These are phyloP conservation scores for Sphagnum tenellum DNA, from an alignment of 225 moss, liverwort and hornwort species.

Conservation along the genomic window DNA sequence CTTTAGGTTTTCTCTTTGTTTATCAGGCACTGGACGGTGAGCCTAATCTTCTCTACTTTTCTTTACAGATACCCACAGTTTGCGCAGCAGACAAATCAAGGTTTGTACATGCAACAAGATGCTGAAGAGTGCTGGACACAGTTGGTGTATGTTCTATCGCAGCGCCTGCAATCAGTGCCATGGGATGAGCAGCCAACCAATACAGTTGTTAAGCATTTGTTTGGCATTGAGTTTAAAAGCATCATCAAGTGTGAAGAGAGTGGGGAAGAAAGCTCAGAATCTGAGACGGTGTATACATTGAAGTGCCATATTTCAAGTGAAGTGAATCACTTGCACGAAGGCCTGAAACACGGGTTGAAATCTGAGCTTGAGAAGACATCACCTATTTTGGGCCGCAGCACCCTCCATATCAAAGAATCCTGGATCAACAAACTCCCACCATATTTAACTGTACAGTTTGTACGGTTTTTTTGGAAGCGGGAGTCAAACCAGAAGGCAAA, in stretches of 20 bases:
- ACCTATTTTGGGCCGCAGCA: slow-evolving; percentile 58
- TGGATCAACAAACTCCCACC: slow-evolving; percentile 37
- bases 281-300: slow-evolving; percentile 71
- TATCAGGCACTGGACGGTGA: no score
- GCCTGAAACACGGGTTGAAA: slow-evolving; percentile 83
- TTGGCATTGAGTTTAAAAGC: slow-evolving; percentile 68
- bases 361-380: slow-evolving; percentile 91
- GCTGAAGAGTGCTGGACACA: slow-evolving; percentile 99
- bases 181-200: slow-evolving; percentile 11
- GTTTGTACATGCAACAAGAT: slow-evolving; percentile 91
- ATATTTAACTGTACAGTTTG: slow-evolving; percentile 74
- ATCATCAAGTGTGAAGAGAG: slow-evolving; percentile 80
- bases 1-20: no score
- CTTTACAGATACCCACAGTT: slow-evolving; percentile 68
- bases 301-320: slow-evolving; percentile 95
- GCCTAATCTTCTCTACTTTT: no score
- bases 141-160: slow-evolving; percentile 80
- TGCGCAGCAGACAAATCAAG: slow-evolving; percentile 67
- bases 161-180: slow-evolving; percentile 47
- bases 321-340: slow-evolving; percentile 96
- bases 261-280: slow-evolving; percentile 66
- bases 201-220: slow-evolving; percentile 62
- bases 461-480: slow-evolving; percentile 77
- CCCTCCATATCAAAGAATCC: slow-evolving; percentile 51
- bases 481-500: slow-evolving; percentile 89